These are phyloP conservation scores for Penicillium sp. DNA, from an alignment of 2,329 filamentous ascomycete genomes.

Conservation along the genomic window DNA sequence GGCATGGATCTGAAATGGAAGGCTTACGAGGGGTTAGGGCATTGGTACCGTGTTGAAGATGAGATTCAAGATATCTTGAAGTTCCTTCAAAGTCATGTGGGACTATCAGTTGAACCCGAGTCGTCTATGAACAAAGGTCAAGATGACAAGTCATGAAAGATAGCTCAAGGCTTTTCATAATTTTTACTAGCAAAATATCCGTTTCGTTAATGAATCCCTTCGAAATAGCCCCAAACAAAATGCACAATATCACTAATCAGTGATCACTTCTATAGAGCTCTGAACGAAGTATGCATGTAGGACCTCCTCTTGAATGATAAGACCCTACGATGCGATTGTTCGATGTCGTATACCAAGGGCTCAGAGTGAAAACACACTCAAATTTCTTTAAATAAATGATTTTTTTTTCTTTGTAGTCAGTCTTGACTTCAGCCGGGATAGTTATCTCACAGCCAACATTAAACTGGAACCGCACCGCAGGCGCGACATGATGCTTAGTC, in stretches of 20 bases:
- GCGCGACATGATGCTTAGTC: slow-evolving; percentile 22
- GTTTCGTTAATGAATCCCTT: too few species aligned
- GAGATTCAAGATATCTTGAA: slow-evolving; percentile 23
- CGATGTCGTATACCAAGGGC: background rate
- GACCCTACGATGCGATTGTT: background rate
- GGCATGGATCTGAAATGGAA: slow-evolving; percentile 30
- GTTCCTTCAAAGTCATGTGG: slow-evolving; percentile 14
- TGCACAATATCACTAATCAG: background rate
- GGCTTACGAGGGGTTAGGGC: slow-evolving; percentile 17
- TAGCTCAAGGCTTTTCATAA: too few species aligned
- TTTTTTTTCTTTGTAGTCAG: background rate
- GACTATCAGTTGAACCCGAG: slow-evolving; percentile 2
- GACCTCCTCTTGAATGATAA: background rate
- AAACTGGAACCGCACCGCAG: background rate
- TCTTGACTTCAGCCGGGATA: background rate
- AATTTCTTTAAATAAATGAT: too few species aligned
- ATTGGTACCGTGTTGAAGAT: slow-evolving; percentile 25
- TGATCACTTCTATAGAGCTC: background rate
- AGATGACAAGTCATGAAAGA: too few species aligned
- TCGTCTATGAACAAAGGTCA: background rate
- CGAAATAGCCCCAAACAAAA: background rate
- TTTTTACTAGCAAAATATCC: too few species aligned
- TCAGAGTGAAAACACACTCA: background rate
- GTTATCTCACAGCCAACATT: background rate
- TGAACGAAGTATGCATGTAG: background rate